These are phyloP conservation scores for Yamadazyma diospyri DNA, from an alignment of 1,139 yeast species.

Conservation along the genomic window DNA sequence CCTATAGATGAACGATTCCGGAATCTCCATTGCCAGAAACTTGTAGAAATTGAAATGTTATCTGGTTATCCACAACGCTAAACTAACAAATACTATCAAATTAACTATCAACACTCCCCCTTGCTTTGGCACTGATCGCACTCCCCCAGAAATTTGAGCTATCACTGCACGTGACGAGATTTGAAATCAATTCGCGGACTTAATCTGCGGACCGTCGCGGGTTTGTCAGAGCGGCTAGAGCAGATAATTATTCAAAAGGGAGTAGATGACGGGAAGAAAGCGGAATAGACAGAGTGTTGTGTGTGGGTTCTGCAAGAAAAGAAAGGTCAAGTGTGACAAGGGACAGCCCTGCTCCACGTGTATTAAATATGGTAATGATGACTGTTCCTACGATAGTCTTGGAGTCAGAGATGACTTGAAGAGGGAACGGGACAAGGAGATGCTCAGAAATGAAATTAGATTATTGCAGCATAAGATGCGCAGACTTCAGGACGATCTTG, in stretches of 20 bases:
- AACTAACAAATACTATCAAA: too few relatives aligned
- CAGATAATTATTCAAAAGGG: neutral
- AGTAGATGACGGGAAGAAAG: constrained; percentile 14
- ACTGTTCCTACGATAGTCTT: constrained; percentile 21
- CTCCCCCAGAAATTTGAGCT: too few relatives aligned
- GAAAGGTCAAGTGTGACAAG: constrained; percentile 42
- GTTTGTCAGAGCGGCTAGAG: too few relatives aligned
- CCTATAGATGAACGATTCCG: constrained; percentile 26
- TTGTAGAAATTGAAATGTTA: too few relatives aligned
- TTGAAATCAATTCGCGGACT: too few relatives aligned
- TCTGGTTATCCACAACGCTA: too few relatives aligned
- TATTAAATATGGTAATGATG: constrained; percentile 29
- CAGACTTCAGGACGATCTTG: constrained; percentile 5
- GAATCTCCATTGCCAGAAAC: constrained; percentile 12
- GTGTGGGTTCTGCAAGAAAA: constrained; percentile 36
- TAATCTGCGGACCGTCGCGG: too few relatives aligned
- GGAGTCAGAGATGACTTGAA: constrained; percentile 11
- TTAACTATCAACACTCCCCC: too few relatives aligned
- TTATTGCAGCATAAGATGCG: constrained; percentile 8
- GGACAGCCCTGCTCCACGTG: constrained; percentile 42
- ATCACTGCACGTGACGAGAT: too few relatives aligned
- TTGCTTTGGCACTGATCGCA: too few relatives aligned
- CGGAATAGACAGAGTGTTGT: constrained; percentile 32
- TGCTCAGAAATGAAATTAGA: constrained; percentile 9
- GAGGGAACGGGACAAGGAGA: constrained; percentile 6